Evolutionary conservation across 768 basidiomycete species (phyloP), one percentile per base, ranked within the genome.

Genomic region (Megacollybia marginata): DNA sequence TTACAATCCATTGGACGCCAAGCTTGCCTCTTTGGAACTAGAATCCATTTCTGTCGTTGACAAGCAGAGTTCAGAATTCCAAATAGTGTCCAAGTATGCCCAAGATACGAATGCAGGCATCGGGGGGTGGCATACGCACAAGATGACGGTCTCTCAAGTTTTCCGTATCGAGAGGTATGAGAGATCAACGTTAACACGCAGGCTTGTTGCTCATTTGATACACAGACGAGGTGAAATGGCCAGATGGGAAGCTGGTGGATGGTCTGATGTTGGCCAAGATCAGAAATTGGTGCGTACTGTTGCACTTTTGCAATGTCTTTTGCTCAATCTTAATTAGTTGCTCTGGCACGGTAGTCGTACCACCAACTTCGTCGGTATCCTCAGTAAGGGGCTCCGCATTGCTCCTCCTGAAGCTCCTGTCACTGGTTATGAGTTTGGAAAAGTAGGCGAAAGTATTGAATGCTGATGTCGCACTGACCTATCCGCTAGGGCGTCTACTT

Each of bases 291-390:
- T 40, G 8, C 19, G 38, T 19, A 40, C 8, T 40, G 15, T 11
- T 63, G 61, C 7, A 69, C 67, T 15, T 65, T 58, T 40, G 58
- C 63, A 44, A 59, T 59, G 20, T 55, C 68, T 1, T 28, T 53
- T 49, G 11, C 54, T 61, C 18, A 72, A 71, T n/a, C 64, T 72
- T 19, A 60, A 70, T 9, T 50, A 71, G 49, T 55, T 75, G 31
- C 61, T 75, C n/a, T 75, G 73, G 73, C 73, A 75, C 49, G 73
- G 73, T 2, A 72, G 70, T 13, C 59, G 73, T 4, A 64, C 72
- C 1, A 74, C 73, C 11, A 75, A 75, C 54, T 74, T 73, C 56
- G 18, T 48, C 65, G 69, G 72, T 58, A 74, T 74, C 42, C 59
- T 75, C 28, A 69, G 65, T 52, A 72, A 75, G 54, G 73, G 73